Conservation (phyloP, 352 stramenopile species). For the Hyaloperonospora arabidopsidis region DNA sequence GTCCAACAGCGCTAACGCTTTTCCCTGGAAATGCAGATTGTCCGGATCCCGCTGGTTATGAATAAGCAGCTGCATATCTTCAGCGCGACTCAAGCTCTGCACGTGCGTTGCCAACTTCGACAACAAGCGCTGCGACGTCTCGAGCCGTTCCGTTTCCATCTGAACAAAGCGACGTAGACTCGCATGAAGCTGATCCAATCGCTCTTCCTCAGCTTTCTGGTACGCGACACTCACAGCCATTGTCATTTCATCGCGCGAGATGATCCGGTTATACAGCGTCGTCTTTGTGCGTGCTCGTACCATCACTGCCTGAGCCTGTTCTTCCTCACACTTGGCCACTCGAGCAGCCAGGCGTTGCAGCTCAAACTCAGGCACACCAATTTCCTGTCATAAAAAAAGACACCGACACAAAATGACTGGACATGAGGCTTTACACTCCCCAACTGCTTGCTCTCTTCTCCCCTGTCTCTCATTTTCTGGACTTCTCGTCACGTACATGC, state of each 20-base stretch:
- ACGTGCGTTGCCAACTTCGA: conserved; percentile 49
- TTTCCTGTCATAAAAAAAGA: conserved; percentile 31
- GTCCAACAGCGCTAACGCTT: conserved; percentile 75
- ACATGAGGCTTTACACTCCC: too few relatives aligned
- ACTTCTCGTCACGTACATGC: conserved; percentile 48
- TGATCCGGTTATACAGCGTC: conserved; percentile 71
- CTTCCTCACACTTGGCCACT: conserved; percentile 54
- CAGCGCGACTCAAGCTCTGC: conserved; percentile 50
- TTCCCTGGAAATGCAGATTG: conserved; percentile 85
- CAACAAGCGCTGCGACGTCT: conserved; percentile 55
- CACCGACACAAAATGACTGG: neutral
- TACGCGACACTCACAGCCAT: conserved; percentile 85
- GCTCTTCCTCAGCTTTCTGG: conserved; percentile 77
- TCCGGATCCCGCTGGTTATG: conserved; percentile 77
- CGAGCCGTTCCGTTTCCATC: conserved; percentile 68
- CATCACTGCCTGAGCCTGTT: conserved; percentile 51
- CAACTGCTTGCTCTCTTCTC: too few relatives aligned
- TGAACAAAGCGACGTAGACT: conserved; percentile 66
- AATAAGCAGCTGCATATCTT: conserved; percentile 81
- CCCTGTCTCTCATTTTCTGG: neutral
- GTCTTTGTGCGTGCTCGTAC: conserved; percentile 58
- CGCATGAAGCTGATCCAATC: conserved; percentile 64
- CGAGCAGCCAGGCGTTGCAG: conserved; percentile 58
- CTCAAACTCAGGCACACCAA: conserved; percentile 78
- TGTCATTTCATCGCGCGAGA: conserved; percentile 82